Percentiles rank a stretch among this genome's conserved stretches.
Conservation (phyloP, 2,329 filamentous ascomycete species). For the Cytospora leucostoma region DNA sequence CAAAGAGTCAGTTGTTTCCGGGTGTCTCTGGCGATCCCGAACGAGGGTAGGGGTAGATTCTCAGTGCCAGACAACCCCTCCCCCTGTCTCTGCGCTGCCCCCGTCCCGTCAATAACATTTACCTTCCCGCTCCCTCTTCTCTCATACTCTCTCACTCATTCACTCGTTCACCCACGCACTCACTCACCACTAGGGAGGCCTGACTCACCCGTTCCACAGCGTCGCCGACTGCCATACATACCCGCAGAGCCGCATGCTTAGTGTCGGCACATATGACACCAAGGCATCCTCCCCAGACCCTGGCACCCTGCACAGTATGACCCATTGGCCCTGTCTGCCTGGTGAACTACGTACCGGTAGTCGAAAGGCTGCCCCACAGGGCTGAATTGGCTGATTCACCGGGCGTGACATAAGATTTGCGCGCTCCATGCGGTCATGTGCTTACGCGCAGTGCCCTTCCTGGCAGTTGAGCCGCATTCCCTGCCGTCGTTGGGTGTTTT, state of each 20-base stretch:
- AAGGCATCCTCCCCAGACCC: background rate
- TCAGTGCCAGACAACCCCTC: no score
- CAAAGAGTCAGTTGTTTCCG: background rate
- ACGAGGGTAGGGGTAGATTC: background rate
- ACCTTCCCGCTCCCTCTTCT: no score
- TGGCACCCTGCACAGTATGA: background rate
- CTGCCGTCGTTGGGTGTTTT: background rate
- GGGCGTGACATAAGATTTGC: background rate
- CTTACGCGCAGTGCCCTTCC: background rate
- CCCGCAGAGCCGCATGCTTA: constrained; percentile 11
- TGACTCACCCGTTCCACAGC: background rate
- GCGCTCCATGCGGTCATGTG: background rate
- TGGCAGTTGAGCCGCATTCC: constrained; percentile 15
- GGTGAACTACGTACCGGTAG: background rate
- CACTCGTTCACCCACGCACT: no score
- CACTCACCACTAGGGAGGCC: background rate
- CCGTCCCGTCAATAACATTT: no score
- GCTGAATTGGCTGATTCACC: constrained; percentile 21
- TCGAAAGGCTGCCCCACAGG: background rate
- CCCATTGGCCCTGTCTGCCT: constrained; percentile 9
- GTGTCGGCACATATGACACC: background rate
- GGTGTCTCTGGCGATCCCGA: background rate
- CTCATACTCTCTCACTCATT: no score
- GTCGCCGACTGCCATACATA: background rate
- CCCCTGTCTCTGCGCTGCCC: no score